Percentiles rank a stretch among this genome's conserved stretches.
Conservation (phyloP, 495 filamentous ascomycete species). For the Talaromyces proteolyticus region DNA sequence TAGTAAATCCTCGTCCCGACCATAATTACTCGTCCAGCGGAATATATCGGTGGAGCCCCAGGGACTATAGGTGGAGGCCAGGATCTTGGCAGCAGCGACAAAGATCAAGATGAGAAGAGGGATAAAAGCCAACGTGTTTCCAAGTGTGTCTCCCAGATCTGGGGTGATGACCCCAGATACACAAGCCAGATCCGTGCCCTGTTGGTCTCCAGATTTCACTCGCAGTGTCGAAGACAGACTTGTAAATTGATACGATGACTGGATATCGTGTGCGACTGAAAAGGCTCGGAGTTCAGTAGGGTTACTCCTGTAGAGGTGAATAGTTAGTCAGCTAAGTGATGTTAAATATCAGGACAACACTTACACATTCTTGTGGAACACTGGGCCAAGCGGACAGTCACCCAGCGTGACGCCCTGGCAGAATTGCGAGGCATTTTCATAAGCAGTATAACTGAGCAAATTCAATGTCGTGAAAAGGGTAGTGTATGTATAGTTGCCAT, state of each 20-base stretch:
- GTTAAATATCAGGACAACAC: conserved; percentile 13
- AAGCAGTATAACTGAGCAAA: conserved; percentile 71
- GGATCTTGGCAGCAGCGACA: conserved; percentile 73
- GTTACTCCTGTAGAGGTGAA: conserved; percentile 32
- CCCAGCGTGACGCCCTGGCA: conserved; percentile 57
- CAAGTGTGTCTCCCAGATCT: conserved; percentile 58
- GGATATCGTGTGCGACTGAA: conserved; percentile 68
- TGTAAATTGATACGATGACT: conserved; percentile 76
- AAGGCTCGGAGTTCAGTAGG: conserved; percentile 60
- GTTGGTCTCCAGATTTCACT: conserved; percentile 66
- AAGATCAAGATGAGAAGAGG: conserved; percentile 72
- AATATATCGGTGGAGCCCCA: conserved; percentile 90
- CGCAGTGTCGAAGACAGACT: conserved; percentile 65
- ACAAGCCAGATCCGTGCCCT: conserved; percentile 63
- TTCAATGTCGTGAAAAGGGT: conserved; percentile 65
- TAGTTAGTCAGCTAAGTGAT: conserved; percentile 1
- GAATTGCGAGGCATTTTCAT: conserved; percentile 45
- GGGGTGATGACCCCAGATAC: conserved; percentile 78
- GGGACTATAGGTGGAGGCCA: conserved; percentile 82
- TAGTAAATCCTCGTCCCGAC: conserved; percentile 85
- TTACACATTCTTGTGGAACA: conserved; percentile 58
- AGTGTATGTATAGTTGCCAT: conserved; percentile 47
- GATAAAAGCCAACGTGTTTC: conserved; percentile 66
- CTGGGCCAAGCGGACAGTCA: conserved; percentile 68
- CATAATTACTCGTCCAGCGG: conserved; percentile 93